Base-by-base conservation (phyloP, 2,329 filamentous ascomycete species). In the Macroventuria anomochaeta region DNA sequence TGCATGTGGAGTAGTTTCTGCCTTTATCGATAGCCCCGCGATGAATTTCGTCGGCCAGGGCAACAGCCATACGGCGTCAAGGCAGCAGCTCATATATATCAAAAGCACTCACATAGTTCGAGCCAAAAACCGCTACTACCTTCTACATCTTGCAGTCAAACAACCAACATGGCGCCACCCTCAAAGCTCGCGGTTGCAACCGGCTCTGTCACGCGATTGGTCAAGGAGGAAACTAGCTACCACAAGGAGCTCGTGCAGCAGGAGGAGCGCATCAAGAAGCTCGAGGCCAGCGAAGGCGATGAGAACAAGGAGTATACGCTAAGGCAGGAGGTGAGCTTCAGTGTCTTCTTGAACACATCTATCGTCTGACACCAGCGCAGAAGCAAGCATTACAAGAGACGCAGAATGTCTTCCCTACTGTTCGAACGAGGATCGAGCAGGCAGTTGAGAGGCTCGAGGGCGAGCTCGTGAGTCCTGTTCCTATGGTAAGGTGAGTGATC, bases 191-290 rank as follows among this genome's bases (percentile, higher is more conserved):
- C 85, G 67, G 95, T 97, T 71, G 87, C 89, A 37, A 95, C 90
- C 20, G 85, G 88, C 57, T 86, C 91, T 17, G 85, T 97, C 63
- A 81, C 84, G 66, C 91, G 95, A 54, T 85, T 97, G 40, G 85
- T 96, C 62, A 97, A 96, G 76, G 95, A 99, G 76, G 91, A 97
- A 75, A 81, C 84, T 32, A 93, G 88, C 67, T 97, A 99, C 79
- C 89, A 93, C 80, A 89, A 89, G 71, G 95, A 99, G 75, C 83
- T 93, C 17, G 80, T 83, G 59, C 81, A 88, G 61, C 93, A 97
- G 73, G 82, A 90, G 65, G 82, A 83, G 57, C 85, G 89, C 51
- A 83, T 96, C 60, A 78, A 83, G 73, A 85, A 86, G 72, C 81
- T 96, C 37, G 85, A 89, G 64, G 73, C 76, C 3, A 77, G 75